These are phyloP conservation scores for Blastobotrys peoriensis DNA, from an alignment of 805 yeast species.

Conservation along the genomic window DNA sequence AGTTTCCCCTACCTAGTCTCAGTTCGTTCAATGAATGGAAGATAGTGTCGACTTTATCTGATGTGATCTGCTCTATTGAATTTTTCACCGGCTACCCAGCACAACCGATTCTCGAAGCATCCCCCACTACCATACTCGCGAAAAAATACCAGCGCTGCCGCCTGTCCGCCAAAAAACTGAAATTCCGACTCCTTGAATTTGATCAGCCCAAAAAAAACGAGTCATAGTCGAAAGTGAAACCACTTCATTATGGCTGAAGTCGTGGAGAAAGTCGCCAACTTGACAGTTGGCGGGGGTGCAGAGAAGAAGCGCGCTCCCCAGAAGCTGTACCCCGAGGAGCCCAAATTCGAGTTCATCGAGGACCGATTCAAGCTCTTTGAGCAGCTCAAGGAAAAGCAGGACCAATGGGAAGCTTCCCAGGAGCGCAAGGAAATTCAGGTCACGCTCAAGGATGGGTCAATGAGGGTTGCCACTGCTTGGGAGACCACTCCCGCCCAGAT, in stretches of 20 bases:
- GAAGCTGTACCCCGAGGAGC: slow-evolving; percentile 36
- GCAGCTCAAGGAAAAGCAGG: slow-evolving; percentile 68
- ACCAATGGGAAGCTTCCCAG: slow-evolving; percentile 60
- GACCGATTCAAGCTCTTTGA: slow-evolving; percentile 76
- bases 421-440: slow-evolving; percentile 62
- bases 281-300: slow-evolving; percentile 7
- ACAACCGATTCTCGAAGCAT: no score
- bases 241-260: slow-evolving; percentile 2
- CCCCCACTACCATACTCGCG: no score
- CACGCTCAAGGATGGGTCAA: slow-evolving; percentile 80
- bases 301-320: slow-evolving; percentile 5
- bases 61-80: no score
- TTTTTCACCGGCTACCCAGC: no score
- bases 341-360: slow-evolving; percentile 79
- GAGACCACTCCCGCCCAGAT: slow-evolving; percentile 87
- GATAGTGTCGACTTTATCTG: no score
- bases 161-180: background rate
- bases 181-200: background rate
- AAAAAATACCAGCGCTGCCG: background rate
- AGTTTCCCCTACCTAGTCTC: no score
- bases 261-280: slow-evolving; percentile 11
- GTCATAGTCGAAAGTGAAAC: background rate
- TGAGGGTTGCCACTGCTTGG: slow-evolving; percentile 73
- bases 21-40: no score
- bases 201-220: background rate